Evolutionary conservation across 1,284 basidiomycete genomes (phyloP).

Genomic region (Cryptococcus sp.): DNA sequence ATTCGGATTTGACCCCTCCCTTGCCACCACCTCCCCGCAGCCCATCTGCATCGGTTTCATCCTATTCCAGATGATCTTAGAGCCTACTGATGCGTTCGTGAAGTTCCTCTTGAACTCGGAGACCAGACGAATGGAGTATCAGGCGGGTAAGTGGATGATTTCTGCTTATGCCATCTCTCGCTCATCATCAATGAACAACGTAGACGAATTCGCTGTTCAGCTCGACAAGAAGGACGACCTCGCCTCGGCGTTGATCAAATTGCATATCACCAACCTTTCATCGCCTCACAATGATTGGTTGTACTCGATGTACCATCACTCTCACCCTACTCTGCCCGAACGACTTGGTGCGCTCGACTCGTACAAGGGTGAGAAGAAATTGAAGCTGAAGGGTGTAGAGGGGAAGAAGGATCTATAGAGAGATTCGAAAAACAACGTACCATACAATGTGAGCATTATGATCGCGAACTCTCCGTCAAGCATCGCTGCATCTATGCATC

Average conservation of each 20-base stretch:
- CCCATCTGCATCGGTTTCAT: constrained; percentile 88
- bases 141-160: constrained; percentile 71
- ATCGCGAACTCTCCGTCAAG: too few relatives aligned
- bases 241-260: constrained; percentile 71
- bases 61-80: constrained; percentile 82
- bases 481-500: too few relatives aligned
- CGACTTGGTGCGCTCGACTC: constrained; percentile 74
- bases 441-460: too few relatives aligned
- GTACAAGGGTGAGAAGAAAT: constrained; percentile 35
- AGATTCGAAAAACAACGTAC: too few relatives aligned
- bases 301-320: constrained; percentile 91
- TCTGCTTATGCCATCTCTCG: not conserved
- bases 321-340: constrained; percentile 87
- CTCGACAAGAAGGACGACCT: constrained; percentile 62
- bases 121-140: constrained; percentile 81
- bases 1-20: constrained; percentile 75
- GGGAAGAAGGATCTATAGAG: constrained; percentile 1
- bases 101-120: constrained; percentile 76
- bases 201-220: constrained; percentile 50
- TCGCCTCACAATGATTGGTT: constrained; percentile 90
- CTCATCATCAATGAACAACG: not conserved
- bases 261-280: constrained; percentile 86
- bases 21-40: constrained; percentile 60
- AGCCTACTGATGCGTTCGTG: constrained; percentile 76
- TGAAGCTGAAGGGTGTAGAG: constrained; percentile 22